phyloP scores from a whole-genome alignment of 306 rosid species.

The Prunus mongolica region DNA sequence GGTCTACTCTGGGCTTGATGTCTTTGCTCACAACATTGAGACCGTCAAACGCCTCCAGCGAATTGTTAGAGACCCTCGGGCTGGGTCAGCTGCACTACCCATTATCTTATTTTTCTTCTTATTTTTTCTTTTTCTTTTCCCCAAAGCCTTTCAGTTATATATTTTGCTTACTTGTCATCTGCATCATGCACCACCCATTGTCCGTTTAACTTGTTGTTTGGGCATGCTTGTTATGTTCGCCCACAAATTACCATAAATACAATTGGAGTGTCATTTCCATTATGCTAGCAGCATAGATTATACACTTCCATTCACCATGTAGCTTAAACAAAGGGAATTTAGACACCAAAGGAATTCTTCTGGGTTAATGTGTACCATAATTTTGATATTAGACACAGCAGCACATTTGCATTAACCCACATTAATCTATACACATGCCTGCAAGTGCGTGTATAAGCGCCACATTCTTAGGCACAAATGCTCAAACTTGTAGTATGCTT shows the following conservation, averaged over 20 bases:
- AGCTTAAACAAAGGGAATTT: background rate
- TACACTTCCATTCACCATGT: background rate
- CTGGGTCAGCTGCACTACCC: slow-evolving; percentile 61
- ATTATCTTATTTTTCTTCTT: background rate
- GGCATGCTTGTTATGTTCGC: background rate
- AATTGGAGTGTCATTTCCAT: too few relatives aligned
- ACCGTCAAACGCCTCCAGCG: slow-evolving; percentile 94
- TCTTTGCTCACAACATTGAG: slow-evolving; percentile 93
- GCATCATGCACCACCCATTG: background rate
- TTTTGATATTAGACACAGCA: background rate
- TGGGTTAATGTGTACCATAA: background rate
- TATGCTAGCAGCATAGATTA: background rate
- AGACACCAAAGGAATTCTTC: background rate
- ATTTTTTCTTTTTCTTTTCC: background rate
- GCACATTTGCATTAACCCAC: background rate
- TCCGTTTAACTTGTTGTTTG: background rate
- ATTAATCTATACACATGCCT: background rate
- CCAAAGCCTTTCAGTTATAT: background rate
- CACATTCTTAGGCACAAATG: too few relatives aligned
- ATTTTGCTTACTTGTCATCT: background rate
- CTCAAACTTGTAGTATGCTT: background rate
- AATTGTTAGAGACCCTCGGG: slow-evolving; percentile 95
- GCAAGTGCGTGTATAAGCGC: background rate
- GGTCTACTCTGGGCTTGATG: slow-evolving; percentile 86
- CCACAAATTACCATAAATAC: too few relatives aligned